Conservation (phyloP, 2,329 filamentous ascomycete species). For the Plectosphaerella plurivora region DNA sequence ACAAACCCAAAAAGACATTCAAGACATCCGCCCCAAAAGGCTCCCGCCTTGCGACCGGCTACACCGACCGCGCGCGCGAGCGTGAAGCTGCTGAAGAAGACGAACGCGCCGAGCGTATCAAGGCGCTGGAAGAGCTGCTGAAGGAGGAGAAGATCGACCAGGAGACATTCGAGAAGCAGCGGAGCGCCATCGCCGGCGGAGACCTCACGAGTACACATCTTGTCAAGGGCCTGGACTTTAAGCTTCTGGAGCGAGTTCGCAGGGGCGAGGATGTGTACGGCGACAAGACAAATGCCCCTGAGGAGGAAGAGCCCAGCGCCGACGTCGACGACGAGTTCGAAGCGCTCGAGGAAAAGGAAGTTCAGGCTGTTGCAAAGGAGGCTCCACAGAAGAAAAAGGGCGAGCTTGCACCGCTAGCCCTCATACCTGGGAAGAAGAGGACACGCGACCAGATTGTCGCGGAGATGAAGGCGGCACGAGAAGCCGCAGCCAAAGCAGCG, state of each 20-base stretch:
- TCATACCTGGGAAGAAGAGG: slow-evolving; percentile 55
- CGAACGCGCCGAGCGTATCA: slow-evolving; percentile 60
- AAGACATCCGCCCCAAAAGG: slow-evolving; percentile 79
- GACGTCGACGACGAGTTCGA: slow-evolving; percentile 66
- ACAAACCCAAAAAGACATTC: slow-evolving; percentile 65
- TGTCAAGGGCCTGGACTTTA: slow-evolving; percentile 88
- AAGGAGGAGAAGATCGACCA: slow-evolving; percentile 82
- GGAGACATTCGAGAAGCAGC: slow-evolving; percentile 69
- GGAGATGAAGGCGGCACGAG: slow-evolving; percentile 59
- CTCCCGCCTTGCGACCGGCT: slow-evolving; percentile 72
- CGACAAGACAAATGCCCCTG: slow-evolving; percentile 22
- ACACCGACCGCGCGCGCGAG: slow-evolving; percentile 73
- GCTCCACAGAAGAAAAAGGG: slow-evolving; percentile 53
- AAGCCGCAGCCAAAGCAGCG: slow-evolving; percentile 50
- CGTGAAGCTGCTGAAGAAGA: slow-evolving; percentile 51
- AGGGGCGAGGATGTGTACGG: slow-evolving; percentile 64
- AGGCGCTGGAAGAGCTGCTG: slow-evolving; percentile 74
- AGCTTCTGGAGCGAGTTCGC: slow-evolving; percentile 65
- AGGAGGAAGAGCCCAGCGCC: slow-evolving; percentile 25
- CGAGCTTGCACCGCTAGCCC: slow-evolving; percentile 48
- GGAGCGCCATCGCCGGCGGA: slow-evolving; percentile 76
- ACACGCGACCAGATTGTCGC: slow-evolving; percentile 64
- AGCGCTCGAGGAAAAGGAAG: slow-evolving; percentile 47
- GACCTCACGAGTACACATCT: slow-evolving; percentile 78
- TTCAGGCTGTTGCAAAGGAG: slow-evolving; percentile 48